A percentile compares a stretch with the other conserved stretches of the same genome.
phyloP scores from a whole-genome alignment of 805 yeast species.

The Yarrowia divulgata region DNA sequence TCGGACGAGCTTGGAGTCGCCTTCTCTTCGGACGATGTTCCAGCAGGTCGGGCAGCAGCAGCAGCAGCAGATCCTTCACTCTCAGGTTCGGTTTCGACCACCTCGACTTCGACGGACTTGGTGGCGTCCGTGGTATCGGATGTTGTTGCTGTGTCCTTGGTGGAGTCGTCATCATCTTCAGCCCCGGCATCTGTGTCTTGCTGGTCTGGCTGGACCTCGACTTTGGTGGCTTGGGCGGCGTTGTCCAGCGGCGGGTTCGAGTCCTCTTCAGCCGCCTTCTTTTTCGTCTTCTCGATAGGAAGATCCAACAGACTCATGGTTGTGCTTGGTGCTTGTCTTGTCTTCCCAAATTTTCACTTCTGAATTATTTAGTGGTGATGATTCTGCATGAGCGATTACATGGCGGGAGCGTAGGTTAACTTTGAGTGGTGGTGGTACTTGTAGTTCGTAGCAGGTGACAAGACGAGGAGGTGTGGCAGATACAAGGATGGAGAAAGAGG shows the following conservation, averaged over 20 bases:
- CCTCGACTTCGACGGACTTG: slow-evolving; percentile 10
- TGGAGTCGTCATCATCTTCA: neutral
- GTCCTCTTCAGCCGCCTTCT: slow-evolving; percentile 6
- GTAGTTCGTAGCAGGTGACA: no score
- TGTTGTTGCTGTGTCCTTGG: neutral
- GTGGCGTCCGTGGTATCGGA: neutral
- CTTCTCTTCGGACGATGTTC: slow-evolving; percentile 1
- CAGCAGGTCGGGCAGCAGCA: neutral
- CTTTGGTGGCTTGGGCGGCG: neutral
- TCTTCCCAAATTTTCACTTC: slow-evolving; percentile 14
- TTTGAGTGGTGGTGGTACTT: neutral
- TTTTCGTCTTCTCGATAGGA: slow-evolving; percentile 38
- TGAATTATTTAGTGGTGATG: slow-evolving; percentile 13
- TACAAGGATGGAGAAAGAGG: neutral
- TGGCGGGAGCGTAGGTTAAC: slow-evolving; percentile 19
- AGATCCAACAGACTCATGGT: slow-evolving; percentile 38
- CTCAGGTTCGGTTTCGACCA: slow-evolving; percentile 4
- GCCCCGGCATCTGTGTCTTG: neutral
- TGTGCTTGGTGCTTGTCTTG: slow-evolving; percentile 6
- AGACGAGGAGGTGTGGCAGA: no score
- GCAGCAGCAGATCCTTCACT: neutral
- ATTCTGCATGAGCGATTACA: slow-evolving; percentile 38
- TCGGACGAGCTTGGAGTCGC: slow-evolving; percentile 9
- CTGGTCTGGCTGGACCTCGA: neutral
- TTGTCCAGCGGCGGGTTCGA: neutral